Evolutionary conservation across 2,329 filamentous ascomycete species (phyloP).

Genomic region (Remersonia thermophila): DNA sequence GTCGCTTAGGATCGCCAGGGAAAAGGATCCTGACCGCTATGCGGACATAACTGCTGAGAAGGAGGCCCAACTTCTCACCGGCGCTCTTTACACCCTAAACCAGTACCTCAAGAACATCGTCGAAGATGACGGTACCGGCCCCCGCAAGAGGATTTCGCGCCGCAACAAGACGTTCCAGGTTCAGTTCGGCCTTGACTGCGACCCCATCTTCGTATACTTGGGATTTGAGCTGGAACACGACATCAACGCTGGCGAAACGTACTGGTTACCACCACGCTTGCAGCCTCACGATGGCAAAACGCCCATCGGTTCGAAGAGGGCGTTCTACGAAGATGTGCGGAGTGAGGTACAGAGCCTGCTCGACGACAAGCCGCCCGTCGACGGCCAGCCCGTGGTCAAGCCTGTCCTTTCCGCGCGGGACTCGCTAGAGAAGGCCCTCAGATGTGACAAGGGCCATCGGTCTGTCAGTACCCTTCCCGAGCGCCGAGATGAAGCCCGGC

Average conservation of each 20-base stretch:
- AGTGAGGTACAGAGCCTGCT: constrained; percentile 33
- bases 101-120: constrained; percentile 41
- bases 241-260: constrained; percentile 27
- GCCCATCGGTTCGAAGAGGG: constrained; percentile 29
- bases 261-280: constrained; percentile 24
- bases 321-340: constrained; percentile 37
- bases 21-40: constrained; percentile 37
- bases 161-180: constrained; percentile 45
- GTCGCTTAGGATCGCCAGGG: constrained; percentile 21
- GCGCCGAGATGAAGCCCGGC: constrained; percentile 2
- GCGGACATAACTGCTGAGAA: constrained; percentile 22
- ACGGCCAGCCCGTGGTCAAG: constrained; percentile 9
- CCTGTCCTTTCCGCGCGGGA: constrained; percentile 18
- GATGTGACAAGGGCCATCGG: constrained; percentile 18
- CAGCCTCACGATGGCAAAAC: constrained; percentile 25
- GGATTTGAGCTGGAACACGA: constrained; percentile 34
- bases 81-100: constrained; percentile 34
- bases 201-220: constrained; percentile 35
- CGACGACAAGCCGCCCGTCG: constrained; percentile 20
- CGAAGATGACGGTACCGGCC: constrained; percentile 22
- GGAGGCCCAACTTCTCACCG: constrained; percentile 26
- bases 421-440: constrained; percentile 11
- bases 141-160: constrained; percentile 35
- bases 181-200: constrained; percentile 39
- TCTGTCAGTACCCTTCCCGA: constrained; percentile 4